Conservation (phyloP, 2,329 filamentous ascomycete species). For the Emergomyces africanus region DNA sequence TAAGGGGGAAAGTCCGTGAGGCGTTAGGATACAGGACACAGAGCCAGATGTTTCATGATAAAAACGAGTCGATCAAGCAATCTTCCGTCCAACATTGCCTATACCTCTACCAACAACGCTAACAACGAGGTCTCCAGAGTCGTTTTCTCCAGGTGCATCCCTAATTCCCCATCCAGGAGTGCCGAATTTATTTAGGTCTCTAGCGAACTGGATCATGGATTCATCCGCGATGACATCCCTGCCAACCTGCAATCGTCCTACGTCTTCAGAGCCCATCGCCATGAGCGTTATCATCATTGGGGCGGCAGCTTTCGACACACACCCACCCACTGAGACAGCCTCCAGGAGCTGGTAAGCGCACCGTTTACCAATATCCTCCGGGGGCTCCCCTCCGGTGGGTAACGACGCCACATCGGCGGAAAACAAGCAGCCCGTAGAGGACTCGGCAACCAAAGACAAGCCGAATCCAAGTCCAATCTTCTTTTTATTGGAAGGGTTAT, state of each 20-base stretch:
- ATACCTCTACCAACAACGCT: slow-evolving; percentile 89
- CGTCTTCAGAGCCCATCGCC: slow-evolving; percentile 96
- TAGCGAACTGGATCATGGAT: slow-evolving; percentile 63
- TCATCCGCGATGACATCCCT: slow-evolving; percentile 71
- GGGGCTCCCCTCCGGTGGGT: slow-evolving; percentile 64
- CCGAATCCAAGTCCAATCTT: slow-evolving; percentile 82
- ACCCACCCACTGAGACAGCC: slow-evolving; percentile 68
- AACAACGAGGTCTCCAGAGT: slow-evolving; percentile 59
- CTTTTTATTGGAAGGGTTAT: slow-evolving; percentile 40
- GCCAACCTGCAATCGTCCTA: slow-evolving; percentile 72
- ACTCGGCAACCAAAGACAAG: slow-evolving; percentile 80
- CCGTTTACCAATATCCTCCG: slow-evolving; percentile 79
- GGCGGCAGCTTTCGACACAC: slow-evolving; percentile 58
- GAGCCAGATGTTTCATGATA: neutral
- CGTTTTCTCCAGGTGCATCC: slow-evolving; percentile 55
- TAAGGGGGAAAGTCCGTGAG: neutral
- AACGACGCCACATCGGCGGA: slow-evolving; percentile 70
- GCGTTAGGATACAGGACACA: neutral
- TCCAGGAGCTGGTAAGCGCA: slow-evolving; percentile 87
- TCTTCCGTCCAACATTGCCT: slow-evolving; percentile 88
- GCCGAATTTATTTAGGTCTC: slow-evolving; percentile 81
- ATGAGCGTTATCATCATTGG: slow-evolving; percentile 73
- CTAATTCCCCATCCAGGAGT: slow-evolving; percentile 82
- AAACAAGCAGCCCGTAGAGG: slow-evolving; percentile 74
- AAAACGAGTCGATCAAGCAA: slow-evolving; percentile 42